Evolutionary conservation across 345 rosid species (phyloP), one percentile per base, ranked within the genome.

Genomic region (Brassica rapa): DNA sequence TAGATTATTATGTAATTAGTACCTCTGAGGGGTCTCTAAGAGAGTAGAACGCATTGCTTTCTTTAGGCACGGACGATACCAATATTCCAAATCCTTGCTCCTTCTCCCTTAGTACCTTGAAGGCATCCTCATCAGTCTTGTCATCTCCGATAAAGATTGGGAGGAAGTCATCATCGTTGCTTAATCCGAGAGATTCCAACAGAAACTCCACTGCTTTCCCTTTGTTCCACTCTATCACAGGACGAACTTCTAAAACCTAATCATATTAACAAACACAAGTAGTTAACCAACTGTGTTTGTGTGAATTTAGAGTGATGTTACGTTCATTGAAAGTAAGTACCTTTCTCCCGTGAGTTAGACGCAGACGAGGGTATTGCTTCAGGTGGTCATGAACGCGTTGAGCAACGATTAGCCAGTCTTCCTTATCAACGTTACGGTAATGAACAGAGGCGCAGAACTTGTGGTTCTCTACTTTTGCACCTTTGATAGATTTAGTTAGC

Each of bases 191-290:
- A 73, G 97, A 89, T 49, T 93, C 97, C 3, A 93, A 90, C 77
- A 96, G 85, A 85, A 96, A 96, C 77, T 91, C 90, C 0, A 93
- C 97, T 14, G 98, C 99, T 86, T 93, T 91, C 23, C 99, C 99
- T 81, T 93, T 96, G 68, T 93, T 85, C 99, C 99, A 93, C 71
- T 93, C 90, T 21, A 96, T 91, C 72, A 76, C 86, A 64, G 98
- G 99, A 84, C 99, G 98, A 82, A 96, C 83, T 82, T 93, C 99
- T 87, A 96, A 89, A 86, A 96, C 99, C 98, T 94, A 80, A 35
- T 64, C 59, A 73, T 56, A 75, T 66, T 5, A 60, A 81, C 46
- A 19, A 53, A 16, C 14, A 41, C 56, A 49, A 49, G 19, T 14
- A 5, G 19, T 49, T 49, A 49, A 49, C 56, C 5, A 49, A 49